A percentile compares a stretch with the other conserved stretches of the same genome.
phyloP scores from a whole-genome alignment of 2,329 filamentous ascomycete species.

The Bipolaris cookei region DNA sequence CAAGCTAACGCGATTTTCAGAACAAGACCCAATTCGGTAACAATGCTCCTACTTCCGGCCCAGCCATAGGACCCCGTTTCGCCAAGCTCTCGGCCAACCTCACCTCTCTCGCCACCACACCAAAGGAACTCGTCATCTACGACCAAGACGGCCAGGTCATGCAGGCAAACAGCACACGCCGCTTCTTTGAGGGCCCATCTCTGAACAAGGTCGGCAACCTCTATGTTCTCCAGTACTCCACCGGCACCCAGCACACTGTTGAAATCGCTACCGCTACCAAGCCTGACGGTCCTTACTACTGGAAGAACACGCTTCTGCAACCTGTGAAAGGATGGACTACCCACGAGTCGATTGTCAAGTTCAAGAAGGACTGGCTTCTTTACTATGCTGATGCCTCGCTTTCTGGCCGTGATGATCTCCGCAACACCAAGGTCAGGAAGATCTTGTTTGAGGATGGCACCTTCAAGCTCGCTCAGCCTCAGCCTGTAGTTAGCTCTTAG shows the following conservation, averaged over 20 bases:
- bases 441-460: constrained; percentile 6
- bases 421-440: constrained; percentile 16
- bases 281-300: constrained; percentile 74
- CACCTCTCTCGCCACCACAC: constrained; percentile 61
- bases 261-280: constrained; percentile 69
- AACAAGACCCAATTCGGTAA: constrained; percentile 14
- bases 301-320: constrained; percentile 71
- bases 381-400: constrained; percentile 77
- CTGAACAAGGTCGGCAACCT: constrained; percentile 71
- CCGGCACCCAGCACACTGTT: constrained; percentile 75
- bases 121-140: constrained; percentile 67
- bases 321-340: constrained; percentile 80
- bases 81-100: constrained; percentile 69
- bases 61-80: constrained; percentile 69
- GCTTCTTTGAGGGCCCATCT: constrained; percentile 82
- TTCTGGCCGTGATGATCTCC: constrained; percentile 47
- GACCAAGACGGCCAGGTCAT: constrained; percentile 65
- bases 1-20: constrained; percentile 7
- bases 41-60: constrained; percentile 35
- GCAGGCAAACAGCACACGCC: constrained; percentile 69
- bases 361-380: constrained; percentile 70
- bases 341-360: constrained; percentile 77
- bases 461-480: constrained; percentile 11
- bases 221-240: constrained; percentile 79
- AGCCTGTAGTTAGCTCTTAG: not conserved